Conservation (phyloP, 2,329 filamentous ascomycete species). For the Fusarium sp. region DNA sequence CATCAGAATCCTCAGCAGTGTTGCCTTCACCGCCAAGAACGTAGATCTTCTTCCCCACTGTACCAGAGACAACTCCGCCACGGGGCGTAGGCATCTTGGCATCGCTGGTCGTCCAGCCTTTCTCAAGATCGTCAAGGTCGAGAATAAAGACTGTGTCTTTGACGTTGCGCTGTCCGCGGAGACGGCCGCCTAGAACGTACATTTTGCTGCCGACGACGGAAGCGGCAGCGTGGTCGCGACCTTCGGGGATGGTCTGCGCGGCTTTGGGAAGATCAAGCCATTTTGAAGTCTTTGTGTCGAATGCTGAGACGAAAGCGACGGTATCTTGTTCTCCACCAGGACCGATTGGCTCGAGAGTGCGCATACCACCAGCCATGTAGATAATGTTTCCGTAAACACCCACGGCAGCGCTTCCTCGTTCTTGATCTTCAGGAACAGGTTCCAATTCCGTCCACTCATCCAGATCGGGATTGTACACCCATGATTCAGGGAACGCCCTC, state of each 20-base stretch:
- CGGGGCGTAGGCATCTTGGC: conserved; percentile 52
- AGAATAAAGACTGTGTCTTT: conserved; percentile 51
- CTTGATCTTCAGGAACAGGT: conserved; percentile 42
- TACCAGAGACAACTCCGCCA: conserved; percentile 48
- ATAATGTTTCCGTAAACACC: conserved; percentile 48
- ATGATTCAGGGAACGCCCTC: conserved; percentile 43
- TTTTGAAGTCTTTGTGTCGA: conserved; percentile 41
- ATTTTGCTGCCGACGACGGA: conserved; percentile 48
- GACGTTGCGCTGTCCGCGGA: conserved; percentile 46
- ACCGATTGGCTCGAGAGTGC: conserved; percentile 25
- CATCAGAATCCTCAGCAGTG: conserved; percentile 6
- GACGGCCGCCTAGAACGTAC: conserved; percentile 53
- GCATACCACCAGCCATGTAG: conserved; percentile 54
- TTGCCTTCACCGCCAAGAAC: conserved; percentile 55
- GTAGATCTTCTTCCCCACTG: conserved; percentile 47
- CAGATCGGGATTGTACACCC: conserved; percentile 46
- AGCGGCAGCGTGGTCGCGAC: conserved; percentile 50
- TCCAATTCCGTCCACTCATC: conserved; percentile 46
- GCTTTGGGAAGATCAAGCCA: conserved; percentile 46
- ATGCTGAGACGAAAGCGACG: conserved; percentile 47
- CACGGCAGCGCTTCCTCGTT: conserved; percentile 49
- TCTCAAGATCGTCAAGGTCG: conserved; percentile 43
- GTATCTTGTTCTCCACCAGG: conserved; percentile 39
- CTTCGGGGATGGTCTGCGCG: conserved; percentile 47
- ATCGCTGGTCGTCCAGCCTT: conserved; percentile 45